Base-by-base conservation (phyloP, 768 basidiomycete species). In the Russula sp. region DNA sequence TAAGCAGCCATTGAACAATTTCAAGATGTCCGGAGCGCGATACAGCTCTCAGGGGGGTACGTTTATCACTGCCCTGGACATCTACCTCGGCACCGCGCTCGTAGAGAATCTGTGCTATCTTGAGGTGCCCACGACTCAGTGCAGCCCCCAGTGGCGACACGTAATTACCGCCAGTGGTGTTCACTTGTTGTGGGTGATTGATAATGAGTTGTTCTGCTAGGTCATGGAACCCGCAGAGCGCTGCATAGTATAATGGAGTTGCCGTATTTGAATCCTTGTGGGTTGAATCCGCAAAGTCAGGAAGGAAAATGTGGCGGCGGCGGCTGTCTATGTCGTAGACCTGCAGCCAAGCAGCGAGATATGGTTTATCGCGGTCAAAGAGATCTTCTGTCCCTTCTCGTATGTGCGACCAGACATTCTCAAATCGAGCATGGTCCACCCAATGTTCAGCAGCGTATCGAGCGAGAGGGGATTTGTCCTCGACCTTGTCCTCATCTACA, bases 101-200 rank as follows among this genome's bases (percentile, higher is more conserved):
- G 14, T n/a, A 48, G 22, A 55, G 51, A 24, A 61, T 18, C 28
- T 11, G 44, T 5, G 46, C 61, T 9, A 48, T 22, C 22, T 36
- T 26, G 20, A 46, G 16, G 4, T 28, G 24, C 13, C 22, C 22
- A 0, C 22, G 1, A 11, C 13, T 18, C 16, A 36, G 36, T 48
- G 61, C 61, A n/a, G 26, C 51, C 11, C 4, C 59, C 38, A 57
- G 30, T 32, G 57, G 57, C 22, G 44, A 32, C 6, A 32, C 13
- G n/a, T 14, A 57, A n/a, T 4, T 2, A 57, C 57, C 24, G 5
- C 58, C 46, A 9, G 10, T 11, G 2, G n/a, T 26, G n/a, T 30
- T 52, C 28, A 42, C 26, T 42, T 2, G 9, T 5, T 42, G 40
- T n/a, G 10, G 38, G 26, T 57, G 10, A 10, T n/a, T 30, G 38